A percentile compares a stretch with the other conserved stretches of the same genome.
phyloP scores from a whole-genome alignment of 1,139 yeast genomes.

The Diutina sp. region DNA sequence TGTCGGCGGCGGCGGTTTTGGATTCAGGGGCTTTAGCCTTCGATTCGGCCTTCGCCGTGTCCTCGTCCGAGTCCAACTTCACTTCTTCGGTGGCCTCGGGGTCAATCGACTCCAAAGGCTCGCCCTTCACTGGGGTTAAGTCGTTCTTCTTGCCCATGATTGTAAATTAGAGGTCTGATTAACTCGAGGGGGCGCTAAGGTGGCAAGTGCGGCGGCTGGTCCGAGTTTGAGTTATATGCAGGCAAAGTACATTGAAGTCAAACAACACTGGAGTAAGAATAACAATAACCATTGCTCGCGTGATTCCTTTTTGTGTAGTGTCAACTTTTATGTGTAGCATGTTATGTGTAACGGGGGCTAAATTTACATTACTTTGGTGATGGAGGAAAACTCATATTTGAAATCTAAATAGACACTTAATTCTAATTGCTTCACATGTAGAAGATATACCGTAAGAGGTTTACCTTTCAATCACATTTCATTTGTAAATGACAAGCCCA shows the following conservation, averaged over 20 bases:
- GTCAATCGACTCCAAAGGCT: conserved; percentile 1
- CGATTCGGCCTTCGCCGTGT: conserved; percentile 6
- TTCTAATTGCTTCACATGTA: too few relatives aligned
- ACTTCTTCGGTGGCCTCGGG: conserved; percentile 3
- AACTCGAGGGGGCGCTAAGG: neutral
- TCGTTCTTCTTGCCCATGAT: neutral
- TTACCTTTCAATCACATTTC: too few relatives aligned
- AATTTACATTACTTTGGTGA: too few relatives aligned
- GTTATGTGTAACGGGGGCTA: too few relatives aligned
- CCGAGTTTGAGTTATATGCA: neutral
- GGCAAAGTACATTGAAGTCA: neutral
- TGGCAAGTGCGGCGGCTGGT: neutral
- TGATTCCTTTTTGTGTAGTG: too few relatives aligned
- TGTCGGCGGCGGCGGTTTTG: neutral
- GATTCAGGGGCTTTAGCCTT: conserved; percentile 6
- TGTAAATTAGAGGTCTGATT: neutral
- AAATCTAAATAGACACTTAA: too few relatives aligned
- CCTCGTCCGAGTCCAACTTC: conserved; percentile 4
- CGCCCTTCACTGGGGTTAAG: neutral
- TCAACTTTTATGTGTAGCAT: too few relatives aligned
- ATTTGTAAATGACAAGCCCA: too few relatives aligned
- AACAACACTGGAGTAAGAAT: too few relatives aligned
- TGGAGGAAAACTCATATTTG: too few relatives aligned
- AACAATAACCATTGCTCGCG: too few relatives aligned
- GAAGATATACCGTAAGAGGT: too few relatives aligned